Conservation (phyloP, 2,329 filamentous ascomycete species). For the Neocucurbitaria cava region DNA sequence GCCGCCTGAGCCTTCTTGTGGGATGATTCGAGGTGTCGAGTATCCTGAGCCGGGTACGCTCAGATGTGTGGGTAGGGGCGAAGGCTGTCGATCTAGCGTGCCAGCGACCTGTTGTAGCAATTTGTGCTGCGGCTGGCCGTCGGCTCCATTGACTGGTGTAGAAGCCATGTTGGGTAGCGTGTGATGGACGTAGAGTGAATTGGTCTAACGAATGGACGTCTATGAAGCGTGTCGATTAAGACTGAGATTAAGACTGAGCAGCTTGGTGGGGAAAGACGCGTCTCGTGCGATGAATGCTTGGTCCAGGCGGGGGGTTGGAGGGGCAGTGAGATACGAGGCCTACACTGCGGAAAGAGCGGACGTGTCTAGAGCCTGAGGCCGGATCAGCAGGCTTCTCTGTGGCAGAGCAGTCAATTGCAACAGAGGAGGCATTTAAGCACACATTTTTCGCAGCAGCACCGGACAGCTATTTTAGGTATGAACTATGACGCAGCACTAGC, state of each 20-base stretch:
- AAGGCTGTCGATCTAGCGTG: constrained; percentile 71
- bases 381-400: constrained; percentile 5
- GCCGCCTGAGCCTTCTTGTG: constrained; percentile 77
- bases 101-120: constrained; percentile 63
- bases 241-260: constrained; percentile 14
- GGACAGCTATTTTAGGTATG: constrained; percentile 23
- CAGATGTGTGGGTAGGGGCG: constrained; percentile 87
- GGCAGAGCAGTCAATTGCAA: background rate
- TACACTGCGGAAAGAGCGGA: constrained; percentile 5
- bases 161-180: constrained; percentile 36
- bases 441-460: constrained; percentile 1
- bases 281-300: constrained; percentile 13
- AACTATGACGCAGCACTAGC: constrained; percentile 26
- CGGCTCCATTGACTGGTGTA: constrained; percentile 39
- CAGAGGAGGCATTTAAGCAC: constrained; percentile 7
- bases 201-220: constrained; percentile 10
- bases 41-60: constrained; percentile 67
- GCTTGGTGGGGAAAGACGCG: constrained; percentile 13
- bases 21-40: constrained; percentile 72
- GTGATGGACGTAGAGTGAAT: background rate
- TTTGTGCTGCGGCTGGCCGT: constrained; percentile 57
- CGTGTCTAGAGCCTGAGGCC: constrained; percentile 1
- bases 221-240: too few species aligned
- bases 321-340: constrained; percentile 8
- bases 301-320: constrained; percentile 10